Evolutionary conservation across 73 alveolate species (phyloP).

Genomic region (Effrenium voratum): DNA sequence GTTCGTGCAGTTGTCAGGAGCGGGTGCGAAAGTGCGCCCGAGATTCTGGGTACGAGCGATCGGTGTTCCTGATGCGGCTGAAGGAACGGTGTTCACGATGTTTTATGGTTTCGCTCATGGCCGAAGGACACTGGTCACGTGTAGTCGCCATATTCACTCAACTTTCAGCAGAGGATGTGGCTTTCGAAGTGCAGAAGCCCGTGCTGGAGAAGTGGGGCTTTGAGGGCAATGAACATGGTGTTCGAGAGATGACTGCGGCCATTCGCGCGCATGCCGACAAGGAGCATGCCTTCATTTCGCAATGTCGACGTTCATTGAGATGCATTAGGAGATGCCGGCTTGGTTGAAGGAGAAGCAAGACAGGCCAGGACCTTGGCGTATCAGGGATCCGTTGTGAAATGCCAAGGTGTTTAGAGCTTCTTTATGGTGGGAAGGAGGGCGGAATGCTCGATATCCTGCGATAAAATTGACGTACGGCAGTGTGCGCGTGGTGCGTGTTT

Average conservation of each 20-base stretch:
- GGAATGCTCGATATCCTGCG: conserved; percentile 87
- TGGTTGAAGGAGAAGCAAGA: conserved; percentile 93
- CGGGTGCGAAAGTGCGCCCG: conserved; percentile 93
- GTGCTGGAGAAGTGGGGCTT: conserved; percentile 56
- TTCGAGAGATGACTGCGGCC: conserved; percentile 93
- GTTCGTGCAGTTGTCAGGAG: neutral
- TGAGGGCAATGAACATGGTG: conserved; percentile 92
- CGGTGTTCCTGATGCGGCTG: conserved; percentile 90
- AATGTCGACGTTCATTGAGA: neutral
- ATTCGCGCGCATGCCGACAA: conserved; percentile 80
- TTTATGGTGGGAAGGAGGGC: conserved; percentile 77
- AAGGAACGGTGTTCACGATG: neutral
- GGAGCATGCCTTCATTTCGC: neutral
- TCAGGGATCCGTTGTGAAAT: too few species aligned
- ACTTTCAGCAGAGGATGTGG: conserved; percentile 29
- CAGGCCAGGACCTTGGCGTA: too few species aligned
- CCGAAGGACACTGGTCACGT: neutral
- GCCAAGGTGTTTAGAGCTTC: conserved; percentile 84
- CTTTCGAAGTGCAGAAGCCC: conserved; percentile 89
- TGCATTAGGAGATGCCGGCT: conserved; percentile 47
- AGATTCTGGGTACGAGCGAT: conserved; percentile 92
- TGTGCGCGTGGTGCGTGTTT: too few species aligned
- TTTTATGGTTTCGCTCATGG: neutral
- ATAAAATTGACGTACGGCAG: too few species aligned
- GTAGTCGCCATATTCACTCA: neutral